Evolutionary conservation across 1,139 yeast genomes (phyloP).

Genomic region (Lodderomyces pseudojiufengensis): DNA sequence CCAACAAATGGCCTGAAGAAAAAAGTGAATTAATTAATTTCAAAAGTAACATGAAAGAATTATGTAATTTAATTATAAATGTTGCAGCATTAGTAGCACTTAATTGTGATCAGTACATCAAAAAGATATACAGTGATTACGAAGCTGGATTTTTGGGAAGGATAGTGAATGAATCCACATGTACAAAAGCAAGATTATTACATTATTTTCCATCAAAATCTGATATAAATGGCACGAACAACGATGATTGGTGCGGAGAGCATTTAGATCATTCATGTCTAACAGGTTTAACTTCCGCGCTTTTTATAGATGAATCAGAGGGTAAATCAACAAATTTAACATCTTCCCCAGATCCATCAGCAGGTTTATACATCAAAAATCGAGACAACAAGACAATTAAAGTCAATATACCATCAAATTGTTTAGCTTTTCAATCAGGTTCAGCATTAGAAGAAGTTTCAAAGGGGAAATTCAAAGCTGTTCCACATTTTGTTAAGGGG

Average conservation of each 20-base stretch:
- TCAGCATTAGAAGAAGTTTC: constrained; percentile 56
- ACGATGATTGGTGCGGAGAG: constrained; percentile 61
- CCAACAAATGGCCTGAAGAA: constrained; percentile 53
- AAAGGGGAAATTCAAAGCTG: constrained; percentile 51
- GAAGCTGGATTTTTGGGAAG: constrained; percentile 37
- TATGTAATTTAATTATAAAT: constrained; percentile 46
- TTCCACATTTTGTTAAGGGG: constrained; percentile 57
- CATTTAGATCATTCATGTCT: constrained; percentile 63
- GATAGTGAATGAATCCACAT: constrained; percentile 48
- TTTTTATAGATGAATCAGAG: constrained; percentile 42
- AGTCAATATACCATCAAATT: constrained; percentile 53
- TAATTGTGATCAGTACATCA: constrained; percentile 49
- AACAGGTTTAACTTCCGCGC: constrained; percentile 58
- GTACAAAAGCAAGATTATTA: constrained; percentile 57
- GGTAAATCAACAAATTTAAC: too few species aligned
- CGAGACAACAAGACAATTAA: constrained; percentile 45
- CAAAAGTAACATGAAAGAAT: constrained; percentile 32
- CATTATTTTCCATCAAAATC: constrained; percentile 47
- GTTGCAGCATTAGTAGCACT: constrained; percentile 50
- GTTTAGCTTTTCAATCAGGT: constrained; percentile 65
- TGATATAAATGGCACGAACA: constrained; percentile 14
- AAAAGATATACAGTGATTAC: constrained; percentile 24
- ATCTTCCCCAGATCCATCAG: constrained; percentile 43
- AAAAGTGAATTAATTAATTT: constrained; percentile 21
- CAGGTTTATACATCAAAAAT: constrained; percentile 51